Evolutionary conservation across 352 stramenopile species (phyloP).

Genomic region (Phytophthora pini): DNA sequence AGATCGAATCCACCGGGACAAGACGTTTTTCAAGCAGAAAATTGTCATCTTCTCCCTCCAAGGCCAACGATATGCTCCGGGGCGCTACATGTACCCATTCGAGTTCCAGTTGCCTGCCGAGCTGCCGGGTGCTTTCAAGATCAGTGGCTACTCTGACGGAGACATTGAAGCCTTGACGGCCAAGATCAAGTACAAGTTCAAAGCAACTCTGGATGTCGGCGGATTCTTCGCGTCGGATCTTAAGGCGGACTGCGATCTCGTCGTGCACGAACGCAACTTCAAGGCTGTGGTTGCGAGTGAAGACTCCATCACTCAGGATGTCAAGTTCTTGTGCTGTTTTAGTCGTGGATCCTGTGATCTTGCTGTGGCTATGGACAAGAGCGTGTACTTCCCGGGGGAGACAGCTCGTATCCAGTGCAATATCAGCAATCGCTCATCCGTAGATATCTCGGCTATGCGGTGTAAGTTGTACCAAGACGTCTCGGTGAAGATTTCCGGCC

Average conservation of each 20-base stretch:
- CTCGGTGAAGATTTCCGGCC: no score
- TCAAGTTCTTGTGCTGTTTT: conserved; percentile 71
- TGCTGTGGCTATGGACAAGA: conserved; percentile 74
- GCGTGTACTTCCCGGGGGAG: conserved; percentile 66
- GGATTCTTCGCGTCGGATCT: conserved; percentile 69
- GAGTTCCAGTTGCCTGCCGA: conserved; percentile 59
- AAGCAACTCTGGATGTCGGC: conserved; percentile 68
- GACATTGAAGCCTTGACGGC: no score
- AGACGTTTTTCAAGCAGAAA: conserved; percentile 67
- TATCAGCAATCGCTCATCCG: conserved; percentile 61
- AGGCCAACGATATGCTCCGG: conserved; percentile 40
- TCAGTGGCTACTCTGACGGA: conserved; percentile 52
- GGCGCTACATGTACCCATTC: conserved; percentile 71
- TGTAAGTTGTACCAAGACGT: conserved; percentile 64
- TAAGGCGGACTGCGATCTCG: conserved; percentile 59
- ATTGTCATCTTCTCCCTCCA: conserved; percentile 59
- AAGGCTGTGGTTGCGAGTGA: conserved; percentile 50
- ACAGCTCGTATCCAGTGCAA: conserved; percentile 63
- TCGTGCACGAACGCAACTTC: conserved; percentile 67
- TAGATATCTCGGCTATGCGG: conserved; percentile 57
- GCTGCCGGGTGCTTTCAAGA: conserved; percentile 58
- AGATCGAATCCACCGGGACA: conserved; percentile 22
- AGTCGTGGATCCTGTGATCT: conserved; percentile 60
- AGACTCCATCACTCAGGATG: conserved; percentile 58
- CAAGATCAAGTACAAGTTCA: conserved; percentile 82